Evolutionary conservation across 148 eudicot species (phyloP), one percentile per base, ranked within the genome.

Genomic region (Amaranthus cruentus): DNA sequence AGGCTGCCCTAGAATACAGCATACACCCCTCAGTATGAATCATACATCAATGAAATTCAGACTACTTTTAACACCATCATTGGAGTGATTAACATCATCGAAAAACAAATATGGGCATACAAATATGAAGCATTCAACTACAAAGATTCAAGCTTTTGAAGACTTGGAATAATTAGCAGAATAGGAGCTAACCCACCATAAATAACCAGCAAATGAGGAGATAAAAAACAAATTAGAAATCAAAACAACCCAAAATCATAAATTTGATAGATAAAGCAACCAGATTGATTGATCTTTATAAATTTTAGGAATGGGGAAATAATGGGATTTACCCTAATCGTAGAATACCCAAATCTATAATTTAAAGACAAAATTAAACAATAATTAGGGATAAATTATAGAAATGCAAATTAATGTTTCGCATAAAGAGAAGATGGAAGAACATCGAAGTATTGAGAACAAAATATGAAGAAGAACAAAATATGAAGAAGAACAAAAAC

Each of bases 31-130:
- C 75, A 71, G 71, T 18, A 11, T 18, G 2, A 62, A 55, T 77
- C 57, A 77, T 71, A 70, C 75, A 42, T 55, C 80, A 64, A 66
- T 61, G 2, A 14, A 44, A 55, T 13, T 77, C 80, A 46, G 80
- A 55, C 80, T 77, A 77, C 80, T 77, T 77, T 77, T 77, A 77
- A 77, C 67, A 77, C 72, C 80, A 77, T 77, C 76, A 72, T 38
- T 15, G 71, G 71, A 63, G 77, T 5, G 2, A 63, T 7, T 44
- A 5, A 71, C 28, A 14, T 14, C 7, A 10, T 66, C 7, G 9
- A 66, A 47, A 15, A 43, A 47, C 21, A 2, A 12, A 5, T 28
- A 38, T 10, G 42, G 47, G 3, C 46, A 62, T 9, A 62, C 47
- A 62, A 38, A 10, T 62, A 54, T 9, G 4, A 28, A 8, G 4